Percentiles rank a stretch among this genome's conserved stretches.
These are phyloP conservation scores for Chytriomyces sp. DNA, from an alignment of 192 early-diverging fungal genomes.

Conservation along the genomic window DNA sequence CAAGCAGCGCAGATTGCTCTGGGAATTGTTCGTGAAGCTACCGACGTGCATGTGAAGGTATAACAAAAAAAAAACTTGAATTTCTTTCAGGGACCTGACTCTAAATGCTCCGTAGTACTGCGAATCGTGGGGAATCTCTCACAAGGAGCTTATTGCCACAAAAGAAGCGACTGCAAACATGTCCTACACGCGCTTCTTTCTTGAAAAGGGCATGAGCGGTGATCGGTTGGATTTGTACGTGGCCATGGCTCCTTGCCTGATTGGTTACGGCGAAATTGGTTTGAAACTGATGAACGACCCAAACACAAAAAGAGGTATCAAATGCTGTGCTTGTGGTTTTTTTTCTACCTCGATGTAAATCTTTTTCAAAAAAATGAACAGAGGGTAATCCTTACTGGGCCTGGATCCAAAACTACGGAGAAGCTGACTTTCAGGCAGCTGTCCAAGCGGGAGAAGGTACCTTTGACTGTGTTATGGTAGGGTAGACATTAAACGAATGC, in stretches of 20 bases:
- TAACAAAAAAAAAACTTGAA: conserved; percentile 1
- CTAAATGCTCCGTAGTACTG: conserved; percentile 56
- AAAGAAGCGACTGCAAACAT: conserved; percentile 77
- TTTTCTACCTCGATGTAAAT: background rate
- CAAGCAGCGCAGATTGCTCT: conserved; percentile 66
- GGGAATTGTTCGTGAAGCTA: conserved; percentile 69
- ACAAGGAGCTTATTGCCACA: conserved; percentile 68
- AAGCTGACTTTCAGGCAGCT: conserved; percentile 69
- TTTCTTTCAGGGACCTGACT: background rate
- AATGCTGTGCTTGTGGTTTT: conserved; percentile 10
- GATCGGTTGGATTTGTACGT: conserved; percentile 76
- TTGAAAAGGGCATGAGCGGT: conserved; percentile 73
- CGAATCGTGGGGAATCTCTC: conserved; percentile 73
- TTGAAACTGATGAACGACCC: conserved; percentile 66
- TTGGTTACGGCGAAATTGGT: conserved; percentile 86
- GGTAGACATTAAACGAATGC: background rate
- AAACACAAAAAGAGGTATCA: conserved; percentile 59
- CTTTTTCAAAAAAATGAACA: background rate
- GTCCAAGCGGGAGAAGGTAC: conserved; percentile 57
- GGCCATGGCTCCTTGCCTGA: conserved; percentile 82
- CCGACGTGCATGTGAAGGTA: conserved; percentile 69
- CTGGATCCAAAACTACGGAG: conserved; percentile 79
- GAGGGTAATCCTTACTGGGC: conserved; percentile 82
- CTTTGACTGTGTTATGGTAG: conserved; percentile 32
- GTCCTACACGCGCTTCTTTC: conserved; percentile 83